Evolutionary conservation across 2,329 filamentous ascomycete genomes (phyloP), one percentile per base, ranked within the genome.

Genomic region (Exserohilum turcica): DNA sequence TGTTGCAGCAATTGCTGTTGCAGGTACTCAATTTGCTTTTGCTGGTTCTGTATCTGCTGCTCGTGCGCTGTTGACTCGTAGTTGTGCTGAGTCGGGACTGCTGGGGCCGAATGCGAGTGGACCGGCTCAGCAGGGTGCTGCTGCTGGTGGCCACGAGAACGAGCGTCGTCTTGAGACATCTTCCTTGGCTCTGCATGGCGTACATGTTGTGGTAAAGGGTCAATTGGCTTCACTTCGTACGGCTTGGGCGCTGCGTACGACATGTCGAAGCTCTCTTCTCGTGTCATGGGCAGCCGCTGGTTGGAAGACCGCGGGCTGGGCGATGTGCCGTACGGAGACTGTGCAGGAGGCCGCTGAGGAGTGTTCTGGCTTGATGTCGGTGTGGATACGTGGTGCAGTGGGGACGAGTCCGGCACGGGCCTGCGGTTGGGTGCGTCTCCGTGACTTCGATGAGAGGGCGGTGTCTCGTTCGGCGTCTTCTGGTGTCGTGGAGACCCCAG

Each of bases 91-190:
- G 69, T 72, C 3, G 76, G 76, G 9, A 79, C 70, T 9, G 66
- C 56, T 0, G 78, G 78, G 6, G 77, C 77, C n/a, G 78, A 80
- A 54, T 79, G 72, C 1, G 78, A 72, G 56, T 80, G 78, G 19
- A 70, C 64, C 13, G 78, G 61, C 48, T 69, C 71, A 6, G 58
- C 56, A 19, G 61, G 63, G n/a, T 28, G 67, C 28, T 56, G 63
- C 37, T 65, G 65, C 3, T 61, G 55, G 31, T 64, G 66, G 6
- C 51, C 59, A 16, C 59, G 54, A 3, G 68, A 59, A 9, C 67
- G 54, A 33, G 59, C 63, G 51, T 73, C 65, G 27, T 67, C 63
- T 40, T 72, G 69, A 9, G 69, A 70, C 59, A 64, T 60, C 3
- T 40, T 54, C 3, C 51, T 50, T 40, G 49, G 66, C 46, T 45